A percentile compares a stretch with the other conserved stretches of the same genome.
phyloP scores from a whole-genome alignment of 2,329 filamentous ascomycete species.

The Aspergillus chevalieri region DNA sequence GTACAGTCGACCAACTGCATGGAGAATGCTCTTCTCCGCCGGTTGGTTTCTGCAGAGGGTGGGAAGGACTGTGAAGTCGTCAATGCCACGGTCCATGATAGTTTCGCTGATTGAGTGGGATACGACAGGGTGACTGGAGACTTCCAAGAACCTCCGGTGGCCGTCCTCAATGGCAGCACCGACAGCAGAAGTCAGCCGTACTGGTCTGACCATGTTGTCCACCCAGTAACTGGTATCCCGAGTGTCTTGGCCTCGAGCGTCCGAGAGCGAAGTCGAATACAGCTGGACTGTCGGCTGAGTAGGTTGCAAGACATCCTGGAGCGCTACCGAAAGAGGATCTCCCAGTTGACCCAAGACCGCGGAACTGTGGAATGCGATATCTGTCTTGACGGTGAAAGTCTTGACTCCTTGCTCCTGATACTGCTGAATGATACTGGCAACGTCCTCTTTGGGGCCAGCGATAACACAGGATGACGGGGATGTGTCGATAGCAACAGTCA shows the following conservation, averaged over 20 bases:
- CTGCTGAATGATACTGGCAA: conserved; percentile 1
- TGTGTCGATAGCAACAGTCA: conserved; percentile 7
- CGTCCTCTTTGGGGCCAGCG: conserved; percentile 11
- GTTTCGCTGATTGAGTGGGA: conserved; percentile 39
- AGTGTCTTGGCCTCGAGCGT: conserved; percentile 3
- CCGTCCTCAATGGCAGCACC: conserved; percentile 33
- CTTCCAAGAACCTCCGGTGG: conserved; percentile 36
- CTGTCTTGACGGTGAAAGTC: conserved; percentile 32
- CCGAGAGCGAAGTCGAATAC: conserved; percentile 15
- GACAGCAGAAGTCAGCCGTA: conserved; percentile 32
- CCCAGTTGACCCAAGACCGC: conserved; percentile 26
- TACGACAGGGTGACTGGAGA: conserved; percentile 39
- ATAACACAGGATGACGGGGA: conserved; percentile 9
- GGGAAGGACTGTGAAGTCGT: conserved; percentile 26
- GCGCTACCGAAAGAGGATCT: conserved; percentile 16
- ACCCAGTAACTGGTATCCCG: conserved; percentile 27
- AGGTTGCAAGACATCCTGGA: conserved; percentile 20
- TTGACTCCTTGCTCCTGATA: conserved; percentile 19
- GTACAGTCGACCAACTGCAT: conserved; percentile 24
- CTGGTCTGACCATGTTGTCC: conserved; percentile 30
- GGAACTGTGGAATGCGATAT: conserved; percentile 40
- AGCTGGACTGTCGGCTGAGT: conserved; percentile 4
- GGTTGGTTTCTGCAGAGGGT: conserved; percentile 26
- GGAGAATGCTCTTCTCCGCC: conserved; percentile 20
- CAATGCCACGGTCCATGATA: conserved; percentile 23